Percentiles rank a stretch among this genome's conserved stretches.
Conservation (phyloP, 2,329 filamentous ascomycete genomes). For the Xylariaceae sp. region DNA sequence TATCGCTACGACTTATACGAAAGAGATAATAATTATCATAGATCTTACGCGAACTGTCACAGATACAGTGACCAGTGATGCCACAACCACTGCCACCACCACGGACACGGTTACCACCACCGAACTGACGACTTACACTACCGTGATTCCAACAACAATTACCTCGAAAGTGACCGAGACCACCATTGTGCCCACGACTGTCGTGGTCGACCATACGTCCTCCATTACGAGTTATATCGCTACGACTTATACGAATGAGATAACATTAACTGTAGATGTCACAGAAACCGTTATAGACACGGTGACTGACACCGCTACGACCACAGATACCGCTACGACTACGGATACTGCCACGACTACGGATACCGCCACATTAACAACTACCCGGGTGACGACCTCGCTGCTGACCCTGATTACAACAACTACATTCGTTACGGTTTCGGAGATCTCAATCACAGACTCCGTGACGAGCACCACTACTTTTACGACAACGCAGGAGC, state of each 20-base stretch:
- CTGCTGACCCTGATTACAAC: slow-evolving; percentile 29
- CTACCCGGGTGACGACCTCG: slow-evolving; percentile 27
- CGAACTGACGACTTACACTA: slow-evolving; percentile 23
- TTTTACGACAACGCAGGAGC: slow-evolving; percentile 28
- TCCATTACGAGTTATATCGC: slow-evolving; percentile 24
- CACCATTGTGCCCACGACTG: slow-evolving; percentile 24
- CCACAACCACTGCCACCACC: background rate
- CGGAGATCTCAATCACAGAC: slow-evolving; percentile 30
- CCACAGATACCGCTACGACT: slow-evolving; percentile 2
- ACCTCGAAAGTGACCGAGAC: slow-evolving; percentile 24
- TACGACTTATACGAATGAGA: slow-evolving; percentile 18
- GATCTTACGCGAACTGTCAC: slow-evolving; percentile 6
- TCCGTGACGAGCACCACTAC: slow-evolving; percentile 31
- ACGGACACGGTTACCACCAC: background rate
- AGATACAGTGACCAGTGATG: background rate
- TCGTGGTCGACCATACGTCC: slow-evolving; percentile 21
- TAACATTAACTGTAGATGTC: slow-evolving; percentile 22
- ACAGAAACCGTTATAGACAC: slow-evolving; percentile 5
- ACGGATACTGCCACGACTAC: slow-evolving; percentile 19
- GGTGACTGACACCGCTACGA: slow-evolving; percentile 22
- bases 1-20: slow-evolving; percentile 8
- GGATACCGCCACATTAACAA: slow-evolving; percentile 28
- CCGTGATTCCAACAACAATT: slow-evolving; percentile 23
- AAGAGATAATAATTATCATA: background rate
- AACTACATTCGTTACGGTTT: slow-evolving; percentile 28